Evolutionary conservation across 2,329 filamentous ascomycete species (phyloP), one percentile per base, ranked within the genome.

Genomic region (Diaporthe sp.): DNA sequence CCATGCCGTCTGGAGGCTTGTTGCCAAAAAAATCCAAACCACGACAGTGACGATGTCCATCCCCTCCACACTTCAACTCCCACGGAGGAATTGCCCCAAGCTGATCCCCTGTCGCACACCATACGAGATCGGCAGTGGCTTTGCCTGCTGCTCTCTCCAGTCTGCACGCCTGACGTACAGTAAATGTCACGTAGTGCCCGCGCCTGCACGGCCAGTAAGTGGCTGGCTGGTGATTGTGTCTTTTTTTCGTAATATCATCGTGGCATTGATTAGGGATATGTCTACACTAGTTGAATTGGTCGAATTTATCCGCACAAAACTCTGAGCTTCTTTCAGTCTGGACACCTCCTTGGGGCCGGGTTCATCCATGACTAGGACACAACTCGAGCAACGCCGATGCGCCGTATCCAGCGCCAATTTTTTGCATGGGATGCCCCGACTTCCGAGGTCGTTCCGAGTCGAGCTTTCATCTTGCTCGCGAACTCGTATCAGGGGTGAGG

Each of bases 351-450:
- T n/a, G 22, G 45, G 28, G 47, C 47, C 47, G 54, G 64, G 64
- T 54, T 47, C 64, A 68, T 68, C 64, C 64, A 54, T 68, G 64
- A 68, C 64, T 67, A 66, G 61, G 12, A 47, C 42, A 2, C 28
- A 33, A 35, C 61, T 42, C 58, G 25, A 61, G 9, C 19, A 35
- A n/a, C n/a, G 42, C 28, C 61, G 19, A n/a, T 33, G 12, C 61
- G 42, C 61, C 28, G n/a, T 52, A 19, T 19, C 30, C 30, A 40
- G 6, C 10, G n/a, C 64, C n/a, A 52, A 17, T 25, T 22, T 12
- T 12, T 38, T 52, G 45, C 64, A 38, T 52, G 64, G 64, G 22
- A 40, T 52, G 45, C 64, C 60, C 64, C 64, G 64, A 67, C 64
- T 19, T 38, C 64, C 64, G 64, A 67, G 45, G 45, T 52, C 45